Evolutionary conservation across 2,329 filamentous ascomycete genomes (phyloP).

Genomic region (Calonectria pteridis): DNA sequence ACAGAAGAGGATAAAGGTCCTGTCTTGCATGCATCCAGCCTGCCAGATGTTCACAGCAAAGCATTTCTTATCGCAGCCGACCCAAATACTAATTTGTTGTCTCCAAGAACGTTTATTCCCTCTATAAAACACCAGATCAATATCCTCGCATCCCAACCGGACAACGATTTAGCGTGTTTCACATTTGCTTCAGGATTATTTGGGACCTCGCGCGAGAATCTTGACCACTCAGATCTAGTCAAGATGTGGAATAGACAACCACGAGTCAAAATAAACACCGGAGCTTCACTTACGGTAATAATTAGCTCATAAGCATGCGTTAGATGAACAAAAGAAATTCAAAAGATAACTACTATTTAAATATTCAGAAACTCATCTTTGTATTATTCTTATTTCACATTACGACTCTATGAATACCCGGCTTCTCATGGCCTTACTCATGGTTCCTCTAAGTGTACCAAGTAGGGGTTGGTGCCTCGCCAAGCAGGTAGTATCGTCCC

Average conservation of each 20-base stretch:
- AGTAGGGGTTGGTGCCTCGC: constrained; percentile 68
- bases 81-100: constrained; percentile 9
- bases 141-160: too few relatives aligned
- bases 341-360: neutral
- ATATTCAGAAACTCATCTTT: neutral
- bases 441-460: constrained; percentile 67
- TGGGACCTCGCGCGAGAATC: neutral
- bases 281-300: neutral
- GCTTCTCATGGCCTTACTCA: neutral
- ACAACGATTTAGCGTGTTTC: neutral
- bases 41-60: neutral
- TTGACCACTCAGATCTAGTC: neutral
- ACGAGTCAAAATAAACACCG: neutral
- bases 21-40: accelerated
- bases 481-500: constrained; percentile 67
- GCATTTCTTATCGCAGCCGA: constrained; percentile 16
- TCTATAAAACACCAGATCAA: neutral
- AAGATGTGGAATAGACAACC: neutral
- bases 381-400: neutral
- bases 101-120: constrained; percentile 12
- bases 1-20: too few relatives aligned
- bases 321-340: neutral
- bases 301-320: neutral
- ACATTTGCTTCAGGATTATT: neutral
- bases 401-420: neutral